Evolutionary conservation across 208 protist genomes (phyloP).

Genomic region (Leptomonas seymouri): DNA sequence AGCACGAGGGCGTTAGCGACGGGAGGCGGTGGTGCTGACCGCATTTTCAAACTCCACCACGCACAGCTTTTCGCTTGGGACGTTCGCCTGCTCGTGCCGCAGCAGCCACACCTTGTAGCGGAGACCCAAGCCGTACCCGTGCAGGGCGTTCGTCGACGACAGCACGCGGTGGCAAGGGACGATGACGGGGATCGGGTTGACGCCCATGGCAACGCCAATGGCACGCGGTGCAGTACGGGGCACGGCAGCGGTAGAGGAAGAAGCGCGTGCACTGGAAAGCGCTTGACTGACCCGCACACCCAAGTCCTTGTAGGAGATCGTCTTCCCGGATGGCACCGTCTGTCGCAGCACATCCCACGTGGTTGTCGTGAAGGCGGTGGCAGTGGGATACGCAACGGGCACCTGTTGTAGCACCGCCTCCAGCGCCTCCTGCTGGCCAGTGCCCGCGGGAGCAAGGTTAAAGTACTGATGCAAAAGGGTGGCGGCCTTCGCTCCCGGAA

Average conservation of each 20-base stretch:
- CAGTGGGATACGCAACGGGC: conserved; percentile 40
- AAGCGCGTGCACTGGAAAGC: not conserved
- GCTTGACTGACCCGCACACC: conserved; percentile 27
- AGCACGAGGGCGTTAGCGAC: not conserved
- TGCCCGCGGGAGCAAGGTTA: conserved; percentile 19
- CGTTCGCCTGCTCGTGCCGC: conserved; percentile 56
- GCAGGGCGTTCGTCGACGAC: conserved; percentile 41
- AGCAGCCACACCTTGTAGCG: conserved; percentile 76
- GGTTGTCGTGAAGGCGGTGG: conserved; percentile 34
- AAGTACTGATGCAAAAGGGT: conserved; percentile 47
- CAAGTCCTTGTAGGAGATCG: conserved; percentile 58
- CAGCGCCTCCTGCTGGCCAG: conserved; percentile 22
- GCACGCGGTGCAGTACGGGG: conserved; percentile 40
- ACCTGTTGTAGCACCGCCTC: conserved; percentile 45
- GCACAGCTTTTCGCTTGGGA: conserved; percentile 34
- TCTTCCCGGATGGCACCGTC: conserved; percentile 43
- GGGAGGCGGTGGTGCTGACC: conserved; percentile 31
- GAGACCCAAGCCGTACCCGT: conserved; percentile 63
- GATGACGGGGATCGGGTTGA: conserved; percentile 63
- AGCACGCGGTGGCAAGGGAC: conserved; percentile 84
- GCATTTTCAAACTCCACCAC: conserved; percentile 31
- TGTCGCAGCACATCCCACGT: conserved; percentile 55
- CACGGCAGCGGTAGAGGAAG: not conserved
- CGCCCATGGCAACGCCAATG: conserved; percentile 62
- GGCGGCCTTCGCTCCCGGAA: conserved; percentile 26